Conservation (phyloP, 371 early-diverging fungal species). For the Lichtheimia ornata region DNA sequence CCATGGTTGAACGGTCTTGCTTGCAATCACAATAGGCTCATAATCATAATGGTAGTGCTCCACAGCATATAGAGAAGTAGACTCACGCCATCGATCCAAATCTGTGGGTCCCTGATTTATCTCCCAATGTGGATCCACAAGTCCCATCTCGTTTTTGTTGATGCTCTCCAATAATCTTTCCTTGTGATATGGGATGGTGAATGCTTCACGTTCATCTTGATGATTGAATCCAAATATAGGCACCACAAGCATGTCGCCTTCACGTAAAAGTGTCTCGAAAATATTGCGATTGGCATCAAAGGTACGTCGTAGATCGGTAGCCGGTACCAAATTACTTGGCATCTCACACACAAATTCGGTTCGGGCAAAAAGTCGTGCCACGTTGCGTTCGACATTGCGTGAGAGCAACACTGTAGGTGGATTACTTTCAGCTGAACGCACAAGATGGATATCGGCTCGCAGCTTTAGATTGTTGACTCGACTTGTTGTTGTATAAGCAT, state of each 20-base stretch:
- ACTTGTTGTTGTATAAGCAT: too few relatives aligned
- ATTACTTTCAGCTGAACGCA: constrained; percentile 15
- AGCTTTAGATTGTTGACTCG: constrained; percentile 13
- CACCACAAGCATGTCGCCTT: constrained; percentile 44
- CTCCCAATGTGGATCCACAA: constrained; percentile 49
- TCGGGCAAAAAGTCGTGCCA: constrained; percentile 45
- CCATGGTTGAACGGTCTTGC: constrained; percentile 46
- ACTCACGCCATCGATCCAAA: constrained; percentile 38
- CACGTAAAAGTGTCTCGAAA: constrained; percentile 27
- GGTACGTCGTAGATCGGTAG: constrained; percentile 41
- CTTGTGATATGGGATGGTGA: constrained; percentile 33
- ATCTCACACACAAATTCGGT: constrained; percentile 43
- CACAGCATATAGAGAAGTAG: constrained; percentile 35
- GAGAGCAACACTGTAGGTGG: constrained; percentile 32
- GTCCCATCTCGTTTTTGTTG: constrained; percentile 23
- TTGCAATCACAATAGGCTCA: constrained; percentile 47
- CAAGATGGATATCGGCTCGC: constrained; percentile 42
- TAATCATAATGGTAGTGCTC: constrained; percentile 54
- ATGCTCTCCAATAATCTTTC: constrained; percentile 28
- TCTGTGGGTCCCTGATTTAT: constrained; percentile 47
- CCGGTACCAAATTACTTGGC: constrained; percentile 40
- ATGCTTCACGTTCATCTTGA: constrained; percentile 9
- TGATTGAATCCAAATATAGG: constrained; percentile 40
- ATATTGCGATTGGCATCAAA: constrained; percentile 36
- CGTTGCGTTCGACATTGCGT: constrained; percentile 49